Base-by-base conservation (phyloP, 176 grass and related monocot species). In the Zizania latifolia region DNA sequence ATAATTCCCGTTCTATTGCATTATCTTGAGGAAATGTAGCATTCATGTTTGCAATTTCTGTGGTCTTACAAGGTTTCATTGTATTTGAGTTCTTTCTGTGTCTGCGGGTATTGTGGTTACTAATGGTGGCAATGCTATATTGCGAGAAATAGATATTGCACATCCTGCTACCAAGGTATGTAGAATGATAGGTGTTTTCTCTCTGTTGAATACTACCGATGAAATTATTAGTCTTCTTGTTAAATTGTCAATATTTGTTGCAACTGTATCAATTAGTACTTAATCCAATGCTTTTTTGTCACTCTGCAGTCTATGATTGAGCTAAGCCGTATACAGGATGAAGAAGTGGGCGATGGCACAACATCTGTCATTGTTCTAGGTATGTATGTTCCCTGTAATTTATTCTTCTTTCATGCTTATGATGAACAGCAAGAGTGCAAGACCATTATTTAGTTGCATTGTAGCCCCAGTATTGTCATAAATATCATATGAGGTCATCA, bases 361-460 rank as follows among this genome's bases (percentile, higher is more conserved):
- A 99, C 95, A 63, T 99, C 95, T 86, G 95, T 99, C 19, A 99
- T 99, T 86, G 89, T 99, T 86, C 84, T 99, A 59, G 95, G 95
- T 99, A 79, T 51, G 80, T 26, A 62, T 83, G 34, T 62, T 83
- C 32, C 3, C 8, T 58, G 2, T 51, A 21, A 23, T 23, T 29
- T 53, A 69, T 45, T 53, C 36, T 32, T 51, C 34, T 32, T 48
- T 72, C 12, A 41, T 64, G 10, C 21, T 19, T 66, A 16, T 24
- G 31, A 53, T 21, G n/a, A 78, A 43, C 32, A 71, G 33, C 22
- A 65, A 27, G 12, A 32, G 71, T 11, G n/a, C n/a, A 65, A 27
- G 13, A 33, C 71, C n/a, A 24, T 19, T 15, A 17, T 71, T 57
- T 15, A 67, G 13, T 58, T 34, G 23, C 29, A 45, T 50, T 29